Base-by-base conservation (phyloP, 2,329 filamentous ascomycete genomes). In the Colletotrichum camelliae region DNA sequence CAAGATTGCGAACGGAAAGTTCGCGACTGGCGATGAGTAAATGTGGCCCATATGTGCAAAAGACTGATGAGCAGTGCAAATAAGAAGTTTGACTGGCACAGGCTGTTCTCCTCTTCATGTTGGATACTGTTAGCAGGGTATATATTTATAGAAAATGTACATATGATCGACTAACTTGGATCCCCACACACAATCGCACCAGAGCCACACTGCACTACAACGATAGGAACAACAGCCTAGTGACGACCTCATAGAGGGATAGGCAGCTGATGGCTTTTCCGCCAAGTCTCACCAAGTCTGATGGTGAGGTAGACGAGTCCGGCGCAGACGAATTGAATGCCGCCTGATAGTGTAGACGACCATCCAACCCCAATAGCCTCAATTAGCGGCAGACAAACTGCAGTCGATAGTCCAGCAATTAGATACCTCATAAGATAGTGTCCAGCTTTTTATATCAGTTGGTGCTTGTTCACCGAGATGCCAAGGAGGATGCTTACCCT, bases 341-440 rank as follows among this genome's bases (percentile, higher is more conserved):
- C 33, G 5, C 43, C 80, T 13, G 85, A 86, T 73, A 96, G 93
- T 2, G 94, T 96, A 61, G 90, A 93, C 82, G 96, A 96, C 94
- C 94, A 96, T 0, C 95, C 95, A 0, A 96, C 92, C 4, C 95
- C 95, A 70, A 96, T 93, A 33, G 83, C 85, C 74, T 95, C 87
- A 15, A 96, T 89, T 1, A 93, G 93, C 0, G 95, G 95, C 72
- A 96, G 86, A 72, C 94, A 94, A 2, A 92, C 90, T 0, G 93
- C 94, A 4, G 92, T 94, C 0, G 91, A 94, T 4, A 91, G 84
- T 10, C 93, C 94, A 0, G 92, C 94, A 79, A 96, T 94, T 7
- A 95, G 81, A 82, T 96, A 97, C 6, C 95, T 88, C 70, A 94
- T 88, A 79, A 95, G 91, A 82, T 96, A 97, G 82, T 96, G 96